Base-by-base conservation (phyloP, 1,284 basidiomycete genomes). In the Apiotrichum sp. region DNA sequence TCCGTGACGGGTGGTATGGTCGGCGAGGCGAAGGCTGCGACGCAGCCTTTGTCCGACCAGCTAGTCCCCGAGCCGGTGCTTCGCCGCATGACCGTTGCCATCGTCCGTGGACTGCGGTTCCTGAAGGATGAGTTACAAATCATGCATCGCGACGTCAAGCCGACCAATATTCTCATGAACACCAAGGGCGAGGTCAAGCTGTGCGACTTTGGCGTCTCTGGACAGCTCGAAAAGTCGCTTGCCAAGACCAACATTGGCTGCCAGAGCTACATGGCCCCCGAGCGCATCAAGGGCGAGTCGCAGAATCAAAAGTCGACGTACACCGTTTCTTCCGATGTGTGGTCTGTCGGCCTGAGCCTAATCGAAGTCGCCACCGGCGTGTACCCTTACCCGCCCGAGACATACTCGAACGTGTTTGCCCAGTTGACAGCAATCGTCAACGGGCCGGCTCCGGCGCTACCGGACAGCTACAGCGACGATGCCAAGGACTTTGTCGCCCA, bases 231-330 rank as follows among this genome's bases (percentile, higher is more conserved):
- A 74, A 93, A 93, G 74, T 90, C 87, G 57, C 80, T 98, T 22
- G 95, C 96, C 31, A 97, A 96, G 79, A 98, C 95, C 13, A 98
- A 98, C 69, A 98, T 98, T 45, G 95, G 96, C 3, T 98, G 96
- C 74, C 96, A 98, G 75, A 89, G 86, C 61, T 98, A 98, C 78
- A 98, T 98, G 93, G 95, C 95, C 85, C 95, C 93, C 39, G 93
- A 98, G 73, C 85, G 95, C 34, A 98, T 98, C 74, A 88, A 92
- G 72, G 92, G 92, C 60, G 93, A 96, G 76, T 90, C 88, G 3
- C 86, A 87, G 69, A 88, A 88, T 71, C 86, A 88, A 60, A 77
- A 87, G 33, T 85, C 86, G 33, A 93, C 92, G 1, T 98, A 98
- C 76, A 95, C 92, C 9, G 93, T 98, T 46, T 89, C 93, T 2